These are phyloP conservation scores for Aspergillus brunneoviolaceus DNA, from an alignment of 2,329 filamentous ascomycete genomes.

Conservation along the genomic window DNA sequence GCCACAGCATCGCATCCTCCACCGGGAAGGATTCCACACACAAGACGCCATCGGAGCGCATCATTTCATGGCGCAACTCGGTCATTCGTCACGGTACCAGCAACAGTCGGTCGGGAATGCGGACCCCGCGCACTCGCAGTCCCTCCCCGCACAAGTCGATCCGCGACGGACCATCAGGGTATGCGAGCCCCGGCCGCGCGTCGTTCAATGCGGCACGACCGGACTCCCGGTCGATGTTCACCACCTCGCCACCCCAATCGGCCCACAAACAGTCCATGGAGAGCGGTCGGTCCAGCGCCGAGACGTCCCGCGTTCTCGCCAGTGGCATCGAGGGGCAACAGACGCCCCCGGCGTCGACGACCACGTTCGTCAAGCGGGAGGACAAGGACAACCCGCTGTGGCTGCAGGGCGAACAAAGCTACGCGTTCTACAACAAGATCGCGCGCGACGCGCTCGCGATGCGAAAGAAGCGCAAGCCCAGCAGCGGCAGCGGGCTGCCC, in stretches of 20 bases:
- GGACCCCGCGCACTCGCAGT: constrained; percentile 40
- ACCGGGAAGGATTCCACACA: constrained; percentile 44
- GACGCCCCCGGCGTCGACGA: constrained; percentile 20
- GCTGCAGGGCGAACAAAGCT: constrained; percentile 52
- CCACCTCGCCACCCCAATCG: constrained; percentile 30
- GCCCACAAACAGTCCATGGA: constrained; percentile 25
- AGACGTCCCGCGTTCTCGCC: constrained; percentile 13
- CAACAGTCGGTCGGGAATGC: constrained; percentile 25
- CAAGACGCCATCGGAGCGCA: constrained; percentile 67
- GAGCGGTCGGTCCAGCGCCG: constrained; percentile 21
- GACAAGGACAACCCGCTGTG: constrained; percentile 47
- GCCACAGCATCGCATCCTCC: constrained; percentile 52
- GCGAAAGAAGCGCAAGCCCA: constrained; percentile 21
- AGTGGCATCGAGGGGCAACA: constrained; percentile 9
- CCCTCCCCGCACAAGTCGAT: constrained; percentile 50
- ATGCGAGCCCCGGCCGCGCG: constrained; percentile 23
- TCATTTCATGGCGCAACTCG: constrained; percentile 81
- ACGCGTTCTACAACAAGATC: constrained; percentile 54
- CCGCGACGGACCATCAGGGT: constrained; percentile 18
- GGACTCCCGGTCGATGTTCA: constrained; percentile 28
- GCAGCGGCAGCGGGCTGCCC: constrained; percentile 15
- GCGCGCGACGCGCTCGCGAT: constrained; percentile 40
- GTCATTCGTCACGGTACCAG: constrained; percentile 54
- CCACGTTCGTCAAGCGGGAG: constrained; percentile 25
- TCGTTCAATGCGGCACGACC: constrained; percentile 25